Evolutionary conservation across 2,329 filamentous ascomycete species (phyloP).

Genomic region (Botrytis paeoniae): DNA sequence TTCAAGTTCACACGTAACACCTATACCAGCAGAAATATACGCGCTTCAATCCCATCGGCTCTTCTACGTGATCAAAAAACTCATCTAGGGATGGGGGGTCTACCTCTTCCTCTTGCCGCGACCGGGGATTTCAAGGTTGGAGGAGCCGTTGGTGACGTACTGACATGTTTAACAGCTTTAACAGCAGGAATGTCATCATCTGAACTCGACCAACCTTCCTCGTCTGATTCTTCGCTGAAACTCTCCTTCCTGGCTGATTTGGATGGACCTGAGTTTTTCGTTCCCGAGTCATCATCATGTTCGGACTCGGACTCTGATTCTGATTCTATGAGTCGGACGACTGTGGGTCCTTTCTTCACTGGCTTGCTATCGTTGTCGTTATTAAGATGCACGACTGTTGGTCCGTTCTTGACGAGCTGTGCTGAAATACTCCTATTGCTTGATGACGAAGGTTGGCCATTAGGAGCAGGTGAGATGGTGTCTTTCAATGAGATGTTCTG

Average conservation of each 20-base stretch:
- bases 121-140: not conserved
- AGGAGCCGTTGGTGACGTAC: not conserved
- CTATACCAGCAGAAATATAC: not conserved
- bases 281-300: not conserved
- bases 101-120: not conserved
- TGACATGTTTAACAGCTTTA: not conserved
- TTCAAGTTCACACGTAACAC: not conserved
- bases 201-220: conserved; percentile 13
- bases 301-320: conserved; percentile 15
- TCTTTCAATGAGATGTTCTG: not conserved
- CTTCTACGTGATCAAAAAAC: not conserved
- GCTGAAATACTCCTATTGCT: conserved; percentile 1
- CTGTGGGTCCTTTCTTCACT: conserved; percentile 29
- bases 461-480: not conserved
- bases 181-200: conserved; percentile 16
- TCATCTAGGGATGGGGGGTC: not conserved
- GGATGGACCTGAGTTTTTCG: not conserved
- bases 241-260: not conserved
- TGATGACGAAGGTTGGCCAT: not conserved
- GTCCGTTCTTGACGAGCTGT: conserved; percentile 22
- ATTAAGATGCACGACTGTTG: conserved; percentile 31
- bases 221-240: conserved; percentile 8
- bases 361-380: not conserved
- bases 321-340: conserved; percentile 32
- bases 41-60: not conserved